phyloP scores from a whole-genome alignment of 179 eudicot species.

The Spinacia oleracea region DNA sequence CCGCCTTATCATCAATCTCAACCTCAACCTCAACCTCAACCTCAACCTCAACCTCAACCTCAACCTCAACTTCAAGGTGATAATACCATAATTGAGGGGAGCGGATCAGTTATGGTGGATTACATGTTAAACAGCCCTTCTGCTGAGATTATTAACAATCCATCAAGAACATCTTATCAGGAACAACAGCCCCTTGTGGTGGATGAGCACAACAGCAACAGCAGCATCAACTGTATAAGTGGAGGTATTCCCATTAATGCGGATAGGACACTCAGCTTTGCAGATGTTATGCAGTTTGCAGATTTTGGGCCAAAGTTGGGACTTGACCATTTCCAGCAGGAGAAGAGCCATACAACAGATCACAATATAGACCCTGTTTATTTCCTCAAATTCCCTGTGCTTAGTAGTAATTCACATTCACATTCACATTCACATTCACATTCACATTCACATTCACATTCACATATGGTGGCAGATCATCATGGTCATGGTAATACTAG shows the following conservation, averaged over 20 bases:
- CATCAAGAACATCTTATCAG: conserved; percentile 9
- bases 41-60: conserved; percentile 1
- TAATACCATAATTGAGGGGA: conserved; percentile 18
- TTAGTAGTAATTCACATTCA: no score
- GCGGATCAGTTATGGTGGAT: conserved; percentile 38
- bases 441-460: no score
- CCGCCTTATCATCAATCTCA: conserved; percentile 1
- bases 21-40: background rate
- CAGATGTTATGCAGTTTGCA: conserved; percentile 85
- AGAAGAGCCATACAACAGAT: no score
- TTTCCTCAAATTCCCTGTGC: conserved; percentile 82
- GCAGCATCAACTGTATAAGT: conserved; percentile 10
- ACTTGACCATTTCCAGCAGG: conserved; percentile 33
- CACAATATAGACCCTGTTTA: conserved; percentile 59
- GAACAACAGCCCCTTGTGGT: conserved; percentile 5
- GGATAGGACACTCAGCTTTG: conserved; percentile 51
- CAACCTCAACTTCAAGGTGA: conserved; percentile 7
- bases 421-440: no score
- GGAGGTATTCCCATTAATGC: conserved; percentile 9
- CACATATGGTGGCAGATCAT: background rate
- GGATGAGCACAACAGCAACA: conserved; percentile 19
- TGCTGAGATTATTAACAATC: background rate
- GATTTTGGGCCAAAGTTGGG: conserved; percentile 81
- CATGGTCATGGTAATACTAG: background rate
- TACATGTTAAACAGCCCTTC: conserved; percentile 37